These are phyloP conservation scores for Stachybotrys echinatus DNA, from an alignment of 2,329 filamentous ascomycete genomes.

Conservation along the genomic window DNA sequence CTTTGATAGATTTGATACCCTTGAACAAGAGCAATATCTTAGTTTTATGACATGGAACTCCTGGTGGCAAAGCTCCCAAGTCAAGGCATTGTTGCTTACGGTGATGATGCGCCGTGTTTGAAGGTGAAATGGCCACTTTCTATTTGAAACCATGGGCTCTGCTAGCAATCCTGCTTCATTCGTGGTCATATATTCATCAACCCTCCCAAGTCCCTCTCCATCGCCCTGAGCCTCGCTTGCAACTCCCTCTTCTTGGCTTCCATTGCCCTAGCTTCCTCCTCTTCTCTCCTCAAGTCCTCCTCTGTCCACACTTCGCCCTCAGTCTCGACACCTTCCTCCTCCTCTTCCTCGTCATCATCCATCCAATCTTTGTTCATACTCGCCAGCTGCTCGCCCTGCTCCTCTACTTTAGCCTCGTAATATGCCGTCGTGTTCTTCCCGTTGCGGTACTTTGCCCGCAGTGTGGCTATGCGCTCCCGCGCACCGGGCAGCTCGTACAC, in stretches of 20 bases:
- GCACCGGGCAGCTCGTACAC: conserved; percentile 84
- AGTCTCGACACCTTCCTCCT: conserved; percentile 44
- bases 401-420: conserved; percentile 74
- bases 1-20: not conserved
- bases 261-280: conserved; percentile 57
- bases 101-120: not conserved
- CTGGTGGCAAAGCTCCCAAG: not conserved
- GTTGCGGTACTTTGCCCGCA: conserved; percentile 67
- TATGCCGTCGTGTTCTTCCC: conserved; percentile 69
- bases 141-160: too few relatives aligned
- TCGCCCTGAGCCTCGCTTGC: conserved; percentile 44
- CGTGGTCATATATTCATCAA: conserved; percentile 50
- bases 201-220: conserved; percentile 52
- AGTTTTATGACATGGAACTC: not conserved
- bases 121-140: too few relatives aligned
- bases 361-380: conserved; percentile 63
- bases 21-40: not conserved
- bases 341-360: conserved; percentile 49
- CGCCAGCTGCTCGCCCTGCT: conserved; percentile 69
- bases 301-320: conserved; percentile 52
- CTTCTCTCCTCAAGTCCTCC: conserved; percentile 63
- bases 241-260: conserved; percentile 52
- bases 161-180: too few relatives aligned
- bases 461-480: conserved; percentile 64
- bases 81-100: not conserved